A percentile compares a stretch with the other conserved stretches of the same genome.
phyloP scores from a whole-genome alignment of 257 asterid genomes.

The Fraxinus cuspidata region DNA sequence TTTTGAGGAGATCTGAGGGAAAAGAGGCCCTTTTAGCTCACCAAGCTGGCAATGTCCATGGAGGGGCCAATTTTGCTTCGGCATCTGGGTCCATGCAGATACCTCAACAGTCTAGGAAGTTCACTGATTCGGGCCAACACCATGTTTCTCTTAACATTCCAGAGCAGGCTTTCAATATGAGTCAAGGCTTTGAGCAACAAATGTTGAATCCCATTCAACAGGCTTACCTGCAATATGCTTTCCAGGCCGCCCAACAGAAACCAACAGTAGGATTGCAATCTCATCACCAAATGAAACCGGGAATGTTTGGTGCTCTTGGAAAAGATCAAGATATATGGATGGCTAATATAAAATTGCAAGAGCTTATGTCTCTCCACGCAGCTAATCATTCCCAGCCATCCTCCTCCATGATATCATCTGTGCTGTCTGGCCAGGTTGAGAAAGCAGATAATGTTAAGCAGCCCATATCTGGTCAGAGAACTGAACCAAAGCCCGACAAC shows the following conservation, averaged over 20 bases:
- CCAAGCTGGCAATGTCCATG: constrained; percentile 76
- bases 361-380: constrained; percentile 57
- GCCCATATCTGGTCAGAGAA: constrained; percentile 55
- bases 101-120: constrained; percentile 77
- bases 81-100: constrained; percentile 71
- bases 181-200: constrained; percentile 84
- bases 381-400: constrained; percentile 68
- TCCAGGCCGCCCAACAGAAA: constrained; percentile 81
- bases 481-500: constrained; percentile 49
- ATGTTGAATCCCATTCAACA: constrained; percentile 76
- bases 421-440: constrained; percentile 54
- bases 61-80: constrained; percentile 62
- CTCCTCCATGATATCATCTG: constrained; percentile 68
- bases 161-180: constrained; percentile 73
- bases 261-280: constrained; percentile 64
- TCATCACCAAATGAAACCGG: constrained; percentile 79
- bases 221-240: constrained; percentile 80
- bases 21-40: constrained; percentile 70
- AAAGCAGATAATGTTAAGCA: constrained; percentile 59
- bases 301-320: constrained; percentile 60
- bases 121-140: constrained; percentile 71
- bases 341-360: constrained; percentile 72
- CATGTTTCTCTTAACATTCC: constrained; percentile 64
- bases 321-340: constrained; percentile 78
- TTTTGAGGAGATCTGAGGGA: constrained; percentile 84